Conservation (phyloP, 768 basidiomycete genomes). For the Agrocybe praecox region DNA sequence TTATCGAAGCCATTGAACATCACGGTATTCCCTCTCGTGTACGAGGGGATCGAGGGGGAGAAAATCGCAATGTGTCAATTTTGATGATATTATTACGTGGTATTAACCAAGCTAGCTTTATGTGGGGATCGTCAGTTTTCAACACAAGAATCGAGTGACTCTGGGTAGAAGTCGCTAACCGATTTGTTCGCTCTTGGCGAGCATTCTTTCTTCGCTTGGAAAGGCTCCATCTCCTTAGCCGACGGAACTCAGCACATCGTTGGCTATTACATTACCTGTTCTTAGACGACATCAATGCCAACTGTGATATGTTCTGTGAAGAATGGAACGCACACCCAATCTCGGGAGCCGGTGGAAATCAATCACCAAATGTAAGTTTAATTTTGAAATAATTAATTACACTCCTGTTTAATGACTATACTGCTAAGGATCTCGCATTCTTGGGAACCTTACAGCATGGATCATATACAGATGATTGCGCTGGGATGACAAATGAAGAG, state of each 20-base stretch:
- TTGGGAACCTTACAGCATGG: no score
- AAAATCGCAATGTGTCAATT: constrained; percentile 24
- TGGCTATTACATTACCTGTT: no score
- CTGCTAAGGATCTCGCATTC: background rate
- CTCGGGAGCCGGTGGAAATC: no score
- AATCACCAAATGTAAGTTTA: no score
- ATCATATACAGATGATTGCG: no score
- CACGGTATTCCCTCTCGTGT: constrained; percentile 26
- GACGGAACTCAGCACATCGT: no score
- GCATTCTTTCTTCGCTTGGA: no score
- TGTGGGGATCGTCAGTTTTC: constrained; percentile 39
- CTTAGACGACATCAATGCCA: no score
- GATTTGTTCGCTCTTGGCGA: constrained; percentile 41
- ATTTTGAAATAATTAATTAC: background rate
- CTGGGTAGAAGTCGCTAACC: constrained; percentile 42
- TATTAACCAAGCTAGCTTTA: constrained; percentile 20
- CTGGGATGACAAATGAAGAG: no score
- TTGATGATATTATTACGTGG: constrained; percentile 17
- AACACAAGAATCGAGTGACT: constrained; percentile 45
- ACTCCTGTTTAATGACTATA: background rate
- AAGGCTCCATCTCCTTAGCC: no score
- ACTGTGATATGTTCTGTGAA: no score
- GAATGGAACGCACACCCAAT: no score
- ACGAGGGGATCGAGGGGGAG: constrained; percentile 31
- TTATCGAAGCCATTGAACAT: constrained; percentile 7